Conservation (phyloP, 108 stramenopile genomes). For the Cyclotella choctawhatcheeana region DNA sequence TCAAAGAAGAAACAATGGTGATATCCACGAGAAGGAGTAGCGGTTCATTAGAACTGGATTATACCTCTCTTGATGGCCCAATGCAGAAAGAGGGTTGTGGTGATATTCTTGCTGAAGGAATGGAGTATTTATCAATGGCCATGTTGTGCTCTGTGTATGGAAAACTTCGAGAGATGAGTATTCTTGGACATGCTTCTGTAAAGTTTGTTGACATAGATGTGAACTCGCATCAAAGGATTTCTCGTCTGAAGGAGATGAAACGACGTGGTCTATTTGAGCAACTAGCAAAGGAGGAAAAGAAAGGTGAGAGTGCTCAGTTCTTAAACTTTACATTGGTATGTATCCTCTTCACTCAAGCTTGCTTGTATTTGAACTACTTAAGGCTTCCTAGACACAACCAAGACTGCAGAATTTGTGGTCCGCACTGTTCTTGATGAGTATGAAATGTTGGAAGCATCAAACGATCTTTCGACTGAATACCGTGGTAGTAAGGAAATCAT, state of each 20-base stretch:
- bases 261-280: background rate
- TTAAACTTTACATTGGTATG: too few species aligned
- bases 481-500: background rate
- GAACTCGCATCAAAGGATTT: constrained; percentile 15
- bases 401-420: constrained; percentile 16
- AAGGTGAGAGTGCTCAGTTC: too few species aligned
- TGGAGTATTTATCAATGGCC: constrained; percentile 13
- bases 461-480: background rate
- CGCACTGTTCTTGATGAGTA: constrained; percentile 23
- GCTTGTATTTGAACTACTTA: too few species aligned
- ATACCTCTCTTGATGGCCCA: constrained; percentile 2
- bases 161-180: constrained; percentile 18
- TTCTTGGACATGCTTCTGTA: constrained; percentile 18
- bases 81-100: constrained; percentile 5
- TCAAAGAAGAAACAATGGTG: background rate
- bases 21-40: background rate
- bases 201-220: constrained; percentile 20
- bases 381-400: constrained; percentile 11
- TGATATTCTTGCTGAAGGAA: constrained; percentile 15
- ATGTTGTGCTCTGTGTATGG: constrained; percentile 21
- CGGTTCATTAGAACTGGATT: background rate
- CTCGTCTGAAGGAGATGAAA: constrained; percentile 8
- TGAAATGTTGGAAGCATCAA: constrained; percentile 20
- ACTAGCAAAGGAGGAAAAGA: background rate
- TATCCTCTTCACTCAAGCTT: too few species aligned